These are phyloP conservation scores for Globisporangium echinulatum DNA, from an alignment of 352 stramenopile species.

Conservation along the genomic window DNA sequence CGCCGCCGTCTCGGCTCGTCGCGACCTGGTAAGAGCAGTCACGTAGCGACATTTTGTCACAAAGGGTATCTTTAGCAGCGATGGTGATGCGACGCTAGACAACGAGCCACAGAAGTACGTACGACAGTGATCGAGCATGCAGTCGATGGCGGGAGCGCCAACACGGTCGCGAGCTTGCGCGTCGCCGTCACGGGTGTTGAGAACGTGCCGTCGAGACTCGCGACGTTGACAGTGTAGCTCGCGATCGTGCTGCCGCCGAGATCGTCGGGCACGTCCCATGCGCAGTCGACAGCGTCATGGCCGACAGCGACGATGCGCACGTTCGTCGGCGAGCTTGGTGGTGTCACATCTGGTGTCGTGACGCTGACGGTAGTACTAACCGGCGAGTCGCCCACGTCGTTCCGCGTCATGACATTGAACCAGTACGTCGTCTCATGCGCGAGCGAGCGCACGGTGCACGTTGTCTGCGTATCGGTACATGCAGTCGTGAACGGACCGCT, in stretches of 20 bases:
- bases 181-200: not conserved
- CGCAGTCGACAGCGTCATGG: conserved; percentile 19
- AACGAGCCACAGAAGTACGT: conserved; percentile 7
- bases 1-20: conserved; percentile 10
- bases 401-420: conserved; percentile 30
- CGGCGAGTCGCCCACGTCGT: conserved; percentile 29
- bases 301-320: conserved; percentile 22
- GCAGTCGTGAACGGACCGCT: conserved; percentile 15
- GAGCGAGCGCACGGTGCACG: conserved; percentile 23
- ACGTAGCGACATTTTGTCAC: too few relatives aligned
- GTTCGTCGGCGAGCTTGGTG: conserved; percentile 27
- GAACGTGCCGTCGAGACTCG: conserved; percentile 9
- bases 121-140: conserved; percentile 41
- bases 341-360: conserved; percentile 19
- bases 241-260: conserved; percentile 28
- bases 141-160: conserved; percentile 11
- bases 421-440: conserved; percentile 29
- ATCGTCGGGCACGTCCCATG: conserved; percentile 32
- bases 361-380: conserved; percentile 13
- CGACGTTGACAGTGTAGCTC: conserved; percentile 21
- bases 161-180: not conserved
- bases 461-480: conserved; percentile 18
- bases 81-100: not conserved
- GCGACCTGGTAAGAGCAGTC: not conserved
- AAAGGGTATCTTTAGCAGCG: too few relatives aligned